Evolutionary conservation across 139 green algal genomes (phyloP).

Genomic region (Picochlorum sp.): DNA sequence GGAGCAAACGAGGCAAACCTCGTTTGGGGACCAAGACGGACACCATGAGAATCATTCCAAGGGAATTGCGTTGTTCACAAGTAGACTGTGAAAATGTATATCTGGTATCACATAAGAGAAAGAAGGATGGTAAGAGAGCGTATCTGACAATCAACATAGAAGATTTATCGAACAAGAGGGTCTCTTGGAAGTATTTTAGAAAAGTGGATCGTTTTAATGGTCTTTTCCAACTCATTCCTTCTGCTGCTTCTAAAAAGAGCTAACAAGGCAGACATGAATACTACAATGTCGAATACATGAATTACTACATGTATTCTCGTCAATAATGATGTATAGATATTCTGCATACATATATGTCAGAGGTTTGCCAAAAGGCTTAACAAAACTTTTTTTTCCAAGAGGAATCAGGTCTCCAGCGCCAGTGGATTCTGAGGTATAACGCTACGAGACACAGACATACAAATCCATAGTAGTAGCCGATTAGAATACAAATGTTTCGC

Average conservation of each 20-base stretch:
- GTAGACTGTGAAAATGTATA: constrained; percentile 2
- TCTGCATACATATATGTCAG: too few relatives aligned
- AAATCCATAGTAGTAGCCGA: constrained; percentile 1
- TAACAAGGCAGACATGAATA: background rate
- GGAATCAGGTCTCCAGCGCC: background rate
- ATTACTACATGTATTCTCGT: too few relatives aligned
- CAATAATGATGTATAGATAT: too few relatives aligned
- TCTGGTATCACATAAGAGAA: constrained; percentile 3
- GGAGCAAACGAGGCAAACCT: background rate
- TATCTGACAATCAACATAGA: background rate
- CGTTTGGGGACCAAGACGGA: constrained; percentile 1
- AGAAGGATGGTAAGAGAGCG: background rate
- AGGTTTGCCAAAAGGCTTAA: too few relatives aligned
- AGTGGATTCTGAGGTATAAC: constrained; percentile 2
- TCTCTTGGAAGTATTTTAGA: background rate
- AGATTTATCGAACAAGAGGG: background rate
- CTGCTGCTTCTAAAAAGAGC: background rate
- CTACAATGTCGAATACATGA: too few relatives aligned
- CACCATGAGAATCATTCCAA: background rate
- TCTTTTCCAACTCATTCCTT: background rate
- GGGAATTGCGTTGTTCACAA: background rate
- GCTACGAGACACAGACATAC: background rate
- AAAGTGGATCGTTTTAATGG: background rate
- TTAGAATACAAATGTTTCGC: background rate
- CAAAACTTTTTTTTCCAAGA: too few relatives aligned